Evolutionary conservation across 257 asterid species (phyloP).

Genomic region (Primulina huaijiensis): DNA sequence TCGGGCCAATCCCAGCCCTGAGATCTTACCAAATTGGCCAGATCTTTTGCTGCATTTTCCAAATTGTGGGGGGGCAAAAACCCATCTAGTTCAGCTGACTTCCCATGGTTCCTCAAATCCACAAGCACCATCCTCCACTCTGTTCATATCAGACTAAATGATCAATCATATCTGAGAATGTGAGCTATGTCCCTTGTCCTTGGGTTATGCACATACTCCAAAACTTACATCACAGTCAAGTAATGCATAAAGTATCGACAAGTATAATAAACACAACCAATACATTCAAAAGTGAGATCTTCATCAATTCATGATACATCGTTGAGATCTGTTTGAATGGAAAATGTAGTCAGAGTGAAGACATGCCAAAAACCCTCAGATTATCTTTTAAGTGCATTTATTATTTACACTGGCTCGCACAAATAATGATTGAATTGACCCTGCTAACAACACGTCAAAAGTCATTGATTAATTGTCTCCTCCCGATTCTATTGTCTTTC

Average conservation of each 20-base stretch:
- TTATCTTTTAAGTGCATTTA: not conserved
- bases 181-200: not conserved
- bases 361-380: not conserved
- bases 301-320: not conserved
- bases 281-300: not conserved
- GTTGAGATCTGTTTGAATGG: not conserved
- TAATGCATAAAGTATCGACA: not conserved
- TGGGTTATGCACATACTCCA: constrained; percentile 8
- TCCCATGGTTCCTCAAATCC: constrained; percentile 94
- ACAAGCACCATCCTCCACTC: constrained; percentile 80
- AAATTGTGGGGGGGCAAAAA: constrained; percentile 66
- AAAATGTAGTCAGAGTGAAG: not conserved
- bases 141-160: constrained; percentile 26
- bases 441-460: not conserved
- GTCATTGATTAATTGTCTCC: not conserved
- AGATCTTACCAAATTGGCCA: constrained; percentile 64
- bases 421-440: too few relatives aligned
- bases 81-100: constrained; percentile 59
- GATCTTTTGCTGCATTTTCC: constrained; percentile 78
- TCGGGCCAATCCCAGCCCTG: constrained; percentile 90
- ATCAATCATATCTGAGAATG: not conserved
- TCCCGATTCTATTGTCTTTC: not conserved
- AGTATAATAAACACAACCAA: not conserved
- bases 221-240: not conserved
- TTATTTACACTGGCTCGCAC: not conserved